A percentile compares a stretch with the other conserved stretches of the same genome.
These are phyloP conservation scores for Acaromyces ingoldii DNA, from an alignment of 1,284 basidiomycete species.

Conservation along the genomic window DNA sequence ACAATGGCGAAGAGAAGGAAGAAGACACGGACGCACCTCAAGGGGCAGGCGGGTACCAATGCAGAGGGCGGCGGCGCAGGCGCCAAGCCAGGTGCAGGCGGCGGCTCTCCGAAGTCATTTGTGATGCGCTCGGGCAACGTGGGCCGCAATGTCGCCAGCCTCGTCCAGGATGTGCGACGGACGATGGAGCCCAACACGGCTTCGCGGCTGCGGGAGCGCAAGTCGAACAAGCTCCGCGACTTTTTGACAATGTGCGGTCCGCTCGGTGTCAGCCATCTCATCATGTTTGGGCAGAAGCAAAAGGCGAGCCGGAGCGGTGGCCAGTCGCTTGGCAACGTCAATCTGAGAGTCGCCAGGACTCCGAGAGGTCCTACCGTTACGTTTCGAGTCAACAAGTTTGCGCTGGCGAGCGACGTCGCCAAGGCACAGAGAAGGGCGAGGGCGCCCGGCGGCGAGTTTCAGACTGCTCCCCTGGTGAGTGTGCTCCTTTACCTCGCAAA, in stretches of 20 bases:
- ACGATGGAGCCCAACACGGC: conserved; percentile 99
- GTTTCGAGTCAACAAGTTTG: conserved; percentile 88
- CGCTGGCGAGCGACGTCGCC: conserved; percentile 75
- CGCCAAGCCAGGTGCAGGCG: neutral
- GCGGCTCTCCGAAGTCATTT: conserved; percentile 57
- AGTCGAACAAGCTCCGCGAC: conserved; percentile 87
- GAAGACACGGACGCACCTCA: conserved; percentile 48
- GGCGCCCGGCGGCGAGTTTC: conserved; percentile 72
- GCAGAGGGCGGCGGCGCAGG: neutral
- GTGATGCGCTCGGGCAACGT: conserved; percentile 94
- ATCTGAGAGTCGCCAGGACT: conserved; percentile 78
- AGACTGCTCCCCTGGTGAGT: conserved; percentile 75
- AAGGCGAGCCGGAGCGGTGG: conserved; percentile 9
- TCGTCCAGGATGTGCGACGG: conserved; percentile 86
- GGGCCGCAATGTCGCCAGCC: conserved; percentile 75
- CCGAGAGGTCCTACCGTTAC: conserved; percentile 89
- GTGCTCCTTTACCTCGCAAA: neutral
- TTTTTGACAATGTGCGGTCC: conserved; percentile 88
- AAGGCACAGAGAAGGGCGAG: conserved; percentile 65
- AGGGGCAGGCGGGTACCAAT: conserved; percentile 22
- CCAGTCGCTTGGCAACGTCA: conserved; percentile 67
- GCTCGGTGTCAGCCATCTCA: conserved; percentile 84
- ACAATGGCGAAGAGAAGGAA: conserved; percentile 18
- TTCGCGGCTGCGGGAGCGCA: conserved; percentile 76
- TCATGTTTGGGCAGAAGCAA: conserved; percentile 64